A percentile compares a stretch with the other conserved stretches of the same genome.
Evolutionary conservation across 192 early-diverging fungal genomes (phyloP).

Genomic region (Backusella mclennaniae): DNA sequence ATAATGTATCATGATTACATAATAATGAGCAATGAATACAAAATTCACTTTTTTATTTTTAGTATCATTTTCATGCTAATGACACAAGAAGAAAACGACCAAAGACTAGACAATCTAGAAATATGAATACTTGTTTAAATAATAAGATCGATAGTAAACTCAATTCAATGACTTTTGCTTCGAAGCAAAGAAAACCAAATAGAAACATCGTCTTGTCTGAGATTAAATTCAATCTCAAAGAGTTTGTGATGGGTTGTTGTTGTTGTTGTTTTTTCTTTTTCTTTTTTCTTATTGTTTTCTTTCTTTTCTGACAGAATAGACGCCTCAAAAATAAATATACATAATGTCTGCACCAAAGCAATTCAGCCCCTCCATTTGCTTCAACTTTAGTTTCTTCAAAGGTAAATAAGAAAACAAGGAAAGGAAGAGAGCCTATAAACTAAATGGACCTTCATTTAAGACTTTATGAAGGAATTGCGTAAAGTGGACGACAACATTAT

Average conservation of each 20-base stretch:
- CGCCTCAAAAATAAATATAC: not conserved
- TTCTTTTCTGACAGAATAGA: not conserved
- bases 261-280: not conserved
- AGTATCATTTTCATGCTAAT: not conserved
- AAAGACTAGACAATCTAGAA: too few species aligned
- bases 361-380: slow-evolving; percentile 54
- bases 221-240: not conserved
- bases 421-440: not conserved
- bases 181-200: not conserved
- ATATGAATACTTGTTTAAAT: not conserved
- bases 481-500: slow-evolving; percentile 83
- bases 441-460: slow-evolving; percentile 34
- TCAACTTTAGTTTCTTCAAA: slow-evolving; percentile 65
- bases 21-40: not conserved
- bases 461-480: slow-evolving; percentile 67
- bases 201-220: not conserved
- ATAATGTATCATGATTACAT: not conserved
- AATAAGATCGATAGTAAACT: too few species aligned
- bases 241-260: not conserved
- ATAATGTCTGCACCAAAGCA: slow-evolving; percentile 30
- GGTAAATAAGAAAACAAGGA: slow-evolving; percentile 28
- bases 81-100: not conserved
- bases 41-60: too few species aligned
- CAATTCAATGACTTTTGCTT: not conserved
- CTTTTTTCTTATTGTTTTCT: not conserved